phyloP scores from a whole-genome alignment of 805 yeast species.

The Myxozyma mucilagina region DNA sequence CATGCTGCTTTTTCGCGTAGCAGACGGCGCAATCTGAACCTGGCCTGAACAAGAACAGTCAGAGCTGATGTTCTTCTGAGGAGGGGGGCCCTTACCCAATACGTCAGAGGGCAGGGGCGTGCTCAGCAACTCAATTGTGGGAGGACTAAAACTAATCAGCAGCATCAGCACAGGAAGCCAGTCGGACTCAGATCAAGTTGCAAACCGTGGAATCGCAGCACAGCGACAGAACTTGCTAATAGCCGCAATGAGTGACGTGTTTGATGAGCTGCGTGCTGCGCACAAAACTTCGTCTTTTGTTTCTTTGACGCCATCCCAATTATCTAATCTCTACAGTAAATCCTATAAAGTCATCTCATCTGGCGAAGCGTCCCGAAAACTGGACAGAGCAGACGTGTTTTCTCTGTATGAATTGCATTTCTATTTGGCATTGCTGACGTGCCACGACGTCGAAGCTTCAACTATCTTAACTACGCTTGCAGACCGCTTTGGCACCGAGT shows the following conservation, averaged over 20 bases:
- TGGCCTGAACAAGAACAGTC: too few species aligned
- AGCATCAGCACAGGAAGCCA: too few species aligned
- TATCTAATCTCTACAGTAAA: constrained; percentile 8
- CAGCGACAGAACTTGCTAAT: background rate
- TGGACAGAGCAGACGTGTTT: constrained; percentile 48
- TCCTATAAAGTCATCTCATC: constrained; percentile 26
- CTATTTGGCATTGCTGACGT: constrained; percentile 59
- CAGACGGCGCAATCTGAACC: too few species aligned
- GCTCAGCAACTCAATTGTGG: too few species aligned
- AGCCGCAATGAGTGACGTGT: constrained; percentile 10
- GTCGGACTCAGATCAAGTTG: too few species aligned
- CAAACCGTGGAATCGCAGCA: background rate
- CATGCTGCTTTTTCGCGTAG: too few species aligned
- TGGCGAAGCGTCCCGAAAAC: constrained; percentile 38
- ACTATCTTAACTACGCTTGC: constrained; percentile 59
- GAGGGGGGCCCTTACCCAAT: too few species aligned
- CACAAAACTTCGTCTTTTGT: constrained; percentile 21
- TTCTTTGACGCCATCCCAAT: constrained; percentile 7
- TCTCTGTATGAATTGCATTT: constrained; percentile 71
- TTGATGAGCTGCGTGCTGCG: constrained; percentile 15
- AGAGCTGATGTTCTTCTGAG: too few species aligned
- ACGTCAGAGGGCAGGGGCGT: too few species aligned
- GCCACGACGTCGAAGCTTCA: constrained; percentile 71
- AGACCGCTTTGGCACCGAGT: constrained; percentile 62
- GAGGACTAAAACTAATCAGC: too few species aligned